A percentile compares a stretch with the other conserved stretches of the same genome.
Conservation (phyloP, 306 rosid species). For the Cicer chorassanicum region DNA sequence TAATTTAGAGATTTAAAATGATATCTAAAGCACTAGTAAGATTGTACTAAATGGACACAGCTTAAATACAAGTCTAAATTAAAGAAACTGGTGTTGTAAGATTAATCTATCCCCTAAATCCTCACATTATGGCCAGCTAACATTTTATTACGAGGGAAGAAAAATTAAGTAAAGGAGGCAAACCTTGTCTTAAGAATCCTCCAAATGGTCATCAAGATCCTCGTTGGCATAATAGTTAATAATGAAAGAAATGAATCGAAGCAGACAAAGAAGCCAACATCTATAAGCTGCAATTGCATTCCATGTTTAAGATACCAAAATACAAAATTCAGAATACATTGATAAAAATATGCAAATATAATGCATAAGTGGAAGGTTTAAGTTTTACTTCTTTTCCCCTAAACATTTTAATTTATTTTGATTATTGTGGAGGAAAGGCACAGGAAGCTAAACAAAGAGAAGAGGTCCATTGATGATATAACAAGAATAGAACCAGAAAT, state of each 20-base stretch:
- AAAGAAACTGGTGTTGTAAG: slow-evolving; percentile 27
- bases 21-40: slow-evolving; percentile 19
- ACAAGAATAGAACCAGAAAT: slow-evolving; percentile 37
- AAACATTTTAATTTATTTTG: slow-evolving; percentile 23
- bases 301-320: slow-evolving; percentile 44
- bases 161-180: slow-evolving; percentile 45
- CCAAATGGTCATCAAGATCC: slow-evolving; percentile 77
- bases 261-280: slow-evolving; percentile 97
- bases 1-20: slow-evolving; percentile 6
- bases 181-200: slow-evolving; percentile 80
- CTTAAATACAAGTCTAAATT: slow-evolving; percentile 38
- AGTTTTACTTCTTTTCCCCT: slow-evolving; percentile 1
- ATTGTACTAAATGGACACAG: slow-evolving; percentile 31
- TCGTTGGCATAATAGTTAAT: slow-evolving; percentile 93
- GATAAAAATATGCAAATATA: slow-evolving; percentile 42
- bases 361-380: slow-evolving; percentile 11
- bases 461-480: slow-evolving; percentile 37
- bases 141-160: slow-evolving; percentile 37
- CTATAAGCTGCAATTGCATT: slow-evolving; percentile 84
- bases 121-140: slow-evolving; percentile 39
- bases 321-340: slow-evolving; percentile 40
- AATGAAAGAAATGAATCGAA: slow-evolving; percentile 94
- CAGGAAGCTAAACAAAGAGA: slow-evolving; percentile 33
- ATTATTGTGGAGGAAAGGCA: slow-evolving; percentile 28
- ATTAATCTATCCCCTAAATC: slow-evolving; percentile 35